Conservation (phyloP, 306 rosid genomes). For the Sicyos edulis region DNA sequence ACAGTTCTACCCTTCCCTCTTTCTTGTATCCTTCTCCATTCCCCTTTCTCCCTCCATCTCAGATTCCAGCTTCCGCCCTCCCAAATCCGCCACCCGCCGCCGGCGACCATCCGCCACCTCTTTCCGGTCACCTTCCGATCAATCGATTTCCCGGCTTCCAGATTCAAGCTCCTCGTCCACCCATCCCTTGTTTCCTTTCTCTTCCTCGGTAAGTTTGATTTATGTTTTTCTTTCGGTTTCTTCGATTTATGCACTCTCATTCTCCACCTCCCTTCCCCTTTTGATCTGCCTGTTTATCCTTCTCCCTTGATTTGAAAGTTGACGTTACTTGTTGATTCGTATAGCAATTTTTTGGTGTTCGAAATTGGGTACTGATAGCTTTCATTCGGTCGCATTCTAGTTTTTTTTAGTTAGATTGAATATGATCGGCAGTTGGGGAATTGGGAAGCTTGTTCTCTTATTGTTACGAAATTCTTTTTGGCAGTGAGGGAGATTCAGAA, state of each 20-base stretch:
- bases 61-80: conserved; percentile 5
- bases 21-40: not conserved
- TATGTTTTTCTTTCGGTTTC: not conserved
- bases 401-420: not conserved
- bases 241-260: conserved; percentile 6
- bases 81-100: not conserved
- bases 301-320: not conserved
- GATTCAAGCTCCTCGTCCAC: not conserved
- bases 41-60: not conserved
- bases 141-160: not conserved
- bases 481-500: not conserved
- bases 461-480: not conserved
- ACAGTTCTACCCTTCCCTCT: not conserved
- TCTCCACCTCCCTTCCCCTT: not conserved
- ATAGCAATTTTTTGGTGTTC: not conserved
- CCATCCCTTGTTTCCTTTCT: not conserved
- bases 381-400: not conserved
- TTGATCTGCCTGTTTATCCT: not conserved
- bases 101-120: not conserved
- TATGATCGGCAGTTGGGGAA: not conserved
- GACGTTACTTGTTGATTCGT: not conserved
- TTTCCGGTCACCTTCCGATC: not conserved
- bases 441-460: not conserved
- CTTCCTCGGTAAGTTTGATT: conserved; percentile 14
- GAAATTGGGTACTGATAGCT: not conserved